These are phyloP conservation scores for Boletellus emodensis DNA, from an alignment of 768 basidiomycete species.

Conservation along the genomic window DNA sequence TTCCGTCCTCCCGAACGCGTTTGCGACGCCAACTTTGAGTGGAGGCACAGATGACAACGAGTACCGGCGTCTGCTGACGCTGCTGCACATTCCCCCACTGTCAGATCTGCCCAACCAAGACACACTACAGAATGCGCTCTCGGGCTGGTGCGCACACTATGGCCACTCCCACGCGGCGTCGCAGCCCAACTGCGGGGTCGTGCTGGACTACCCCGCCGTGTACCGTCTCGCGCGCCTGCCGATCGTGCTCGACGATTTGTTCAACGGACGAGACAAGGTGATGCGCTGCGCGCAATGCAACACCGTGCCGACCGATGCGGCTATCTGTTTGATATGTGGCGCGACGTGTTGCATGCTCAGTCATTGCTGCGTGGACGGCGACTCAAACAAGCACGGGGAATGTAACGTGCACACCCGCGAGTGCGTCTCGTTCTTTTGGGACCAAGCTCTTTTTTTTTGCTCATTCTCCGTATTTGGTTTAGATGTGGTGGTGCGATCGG, in stretches of 20 bases:
- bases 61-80: slow-evolving; percentile 68
- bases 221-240: slow-evolving; percentile 86
- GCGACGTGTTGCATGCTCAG: slow-evolving; percentile 84
- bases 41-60: slow-evolving; percentile 51
- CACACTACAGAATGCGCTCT: slow-evolving; percentile 82
- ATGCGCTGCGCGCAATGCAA: slow-evolving; percentile 74
- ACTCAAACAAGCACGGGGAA: slow-evolving; percentile 64
- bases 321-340: slow-evolving; percentile 90
- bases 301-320: slow-evolving; percentile 78
- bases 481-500: slow-evolving; percentile 92
- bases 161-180: slow-evolving; percentile 75
- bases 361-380: slow-evolving; percentile 79
- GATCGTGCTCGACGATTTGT: slow-evolving; percentile 74
- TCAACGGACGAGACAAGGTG: slow-evolving; percentile 68
- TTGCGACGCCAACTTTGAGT: slow-evolving; percentile 42
- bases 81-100: slow-evolving; percentile 77
- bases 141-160: slow-evolving; percentile 89
- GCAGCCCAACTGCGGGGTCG: slow-evolving; percentile 74
- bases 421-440: slow-evolving; percentile 46
- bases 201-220: slow-evolving; percentile 75
- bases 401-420: slow-evolving; percentile 95
- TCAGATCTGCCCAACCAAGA: slow-evolving; percentile 79
- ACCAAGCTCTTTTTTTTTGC: neutral
- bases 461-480: neutral
- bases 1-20: slow-evolving; percentile 62